These are phyloP conservation scores for Psilocybe cubensis DNA, from an alignment of 768 basidiomycete species.

Conservation along the genomic window DNA sequence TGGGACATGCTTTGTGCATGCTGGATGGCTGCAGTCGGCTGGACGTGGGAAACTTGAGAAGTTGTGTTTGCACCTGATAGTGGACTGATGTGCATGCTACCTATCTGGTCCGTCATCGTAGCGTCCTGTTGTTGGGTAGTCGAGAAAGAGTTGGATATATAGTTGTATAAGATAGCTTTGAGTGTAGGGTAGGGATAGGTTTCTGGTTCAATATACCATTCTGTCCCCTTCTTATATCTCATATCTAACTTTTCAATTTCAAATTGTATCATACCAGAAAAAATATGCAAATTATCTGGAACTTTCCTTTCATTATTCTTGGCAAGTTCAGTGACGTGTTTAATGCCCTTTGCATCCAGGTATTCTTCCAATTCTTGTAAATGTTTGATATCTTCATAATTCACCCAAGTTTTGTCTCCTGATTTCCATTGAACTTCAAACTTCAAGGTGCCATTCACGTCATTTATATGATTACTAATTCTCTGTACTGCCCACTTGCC, in stretches of 20 bases:
- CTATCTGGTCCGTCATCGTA: no score
- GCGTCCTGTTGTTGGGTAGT: no score
- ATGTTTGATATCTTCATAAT: conserved; percentile 10
- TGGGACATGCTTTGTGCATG: no score
- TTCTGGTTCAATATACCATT: no score
- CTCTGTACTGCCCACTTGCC: conserved; percentile 30
- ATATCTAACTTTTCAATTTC: neutral
- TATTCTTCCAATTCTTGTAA: neutral
- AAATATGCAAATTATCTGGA: neutral
- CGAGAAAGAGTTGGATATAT: no score
- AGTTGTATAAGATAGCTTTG: no score
- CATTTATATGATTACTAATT: conserved; percentile 22
- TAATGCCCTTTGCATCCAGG: neutral
- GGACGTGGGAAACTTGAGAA: no score
- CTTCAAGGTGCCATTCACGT: conserved; percentile 11
- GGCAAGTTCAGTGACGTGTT: neutral
- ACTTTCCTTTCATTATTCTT: no score
- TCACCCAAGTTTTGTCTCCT: conserved; percentile 35
- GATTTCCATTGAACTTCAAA: conserved; percentile 34
- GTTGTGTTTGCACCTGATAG: no score
- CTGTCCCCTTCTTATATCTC: neutral
- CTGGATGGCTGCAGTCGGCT: no score
- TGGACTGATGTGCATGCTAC: no score
- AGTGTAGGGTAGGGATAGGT: neutral
- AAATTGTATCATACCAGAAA: neutral